These are phyloP conservation scores for Ophiosphaerella herpotricha DNA, from an alignment of 2,329 filamentous ascomycete species.

Conservation along the genomic window DNA sequence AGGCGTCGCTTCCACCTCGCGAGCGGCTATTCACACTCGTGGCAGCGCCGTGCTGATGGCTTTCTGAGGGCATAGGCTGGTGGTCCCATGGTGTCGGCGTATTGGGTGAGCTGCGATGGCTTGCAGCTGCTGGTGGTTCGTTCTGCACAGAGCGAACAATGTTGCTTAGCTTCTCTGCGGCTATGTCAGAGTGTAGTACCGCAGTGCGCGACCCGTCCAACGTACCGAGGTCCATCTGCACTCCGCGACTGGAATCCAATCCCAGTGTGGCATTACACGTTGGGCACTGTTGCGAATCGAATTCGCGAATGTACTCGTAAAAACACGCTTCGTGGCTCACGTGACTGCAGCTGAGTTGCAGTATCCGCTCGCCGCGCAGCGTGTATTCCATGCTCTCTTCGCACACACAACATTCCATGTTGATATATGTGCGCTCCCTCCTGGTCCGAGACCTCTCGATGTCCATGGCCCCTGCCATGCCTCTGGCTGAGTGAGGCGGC, in stretches of 20 bases:
- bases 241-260: slow-evolving; percentile 88
- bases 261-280: slow-evolving; percentile 90
- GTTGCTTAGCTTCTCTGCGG: slow-evolving; percentile 89
- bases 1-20: slow-evolving; percentile 42
- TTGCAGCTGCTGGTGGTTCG: slow-evolving; percentile 54
- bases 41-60: slow-evolving; percentile 50
- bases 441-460: slow-evolving; percentile 78
- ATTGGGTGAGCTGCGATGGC: slow-evolving; percentile 54
- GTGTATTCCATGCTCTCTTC: slow-evolving; percentile 97
- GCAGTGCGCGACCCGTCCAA: slow-evolving; percentile 17
- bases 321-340: slow-evolving; percentile 98
- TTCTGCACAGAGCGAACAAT: slow-evolving; percentile 83
- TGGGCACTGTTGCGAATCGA: slow-evolving; percentile 91
- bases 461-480: slow-evolving; percentile 70
- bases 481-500: slow-evolving; percentile 43
- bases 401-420: slow-evolving; percentile 92
- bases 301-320: slow-evolving; percentile 96
- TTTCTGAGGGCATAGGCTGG: slow-evolving; percentile 48
- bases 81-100: slow-evolving; percentile 73
- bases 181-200: slow-evolving; percentile 16
- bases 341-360: slow-evolving; percentile 96
- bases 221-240: slow-evolving; percentile 88
- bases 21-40: slow-evolving; percentile 48
- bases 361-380: slow-evolving; percentile 85
- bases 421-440: slow-evolving; percentile 92